Evolutionary conservation across 371 early-diverging fungal genomes (phyloP).

Genomic region (Nematocida major): DNA sequence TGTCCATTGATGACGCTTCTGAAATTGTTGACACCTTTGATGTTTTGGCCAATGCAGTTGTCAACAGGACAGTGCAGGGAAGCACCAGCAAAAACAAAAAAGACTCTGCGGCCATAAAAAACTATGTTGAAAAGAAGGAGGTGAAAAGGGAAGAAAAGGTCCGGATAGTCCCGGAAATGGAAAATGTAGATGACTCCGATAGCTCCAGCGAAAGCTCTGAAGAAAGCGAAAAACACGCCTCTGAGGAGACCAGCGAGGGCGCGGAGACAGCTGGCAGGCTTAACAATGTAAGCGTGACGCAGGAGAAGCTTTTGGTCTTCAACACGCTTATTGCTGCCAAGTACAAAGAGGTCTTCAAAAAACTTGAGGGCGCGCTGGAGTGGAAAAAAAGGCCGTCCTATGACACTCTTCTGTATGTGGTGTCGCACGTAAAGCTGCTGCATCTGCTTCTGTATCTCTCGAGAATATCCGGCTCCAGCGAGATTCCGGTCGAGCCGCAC

Average conservation of each 20-base stretch:
- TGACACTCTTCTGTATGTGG: background rate
- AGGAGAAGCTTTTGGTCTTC: background rate
- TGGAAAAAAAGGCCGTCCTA: constrained; percentile 29
- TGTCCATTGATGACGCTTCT: background rate
- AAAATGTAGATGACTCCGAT: constrained; percentile 10
- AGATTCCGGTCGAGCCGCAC: background rate
- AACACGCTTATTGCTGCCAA: background rate
- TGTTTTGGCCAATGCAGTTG: constrained; percentile 12
- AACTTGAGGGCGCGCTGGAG: background rate
- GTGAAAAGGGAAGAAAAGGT: background rate
- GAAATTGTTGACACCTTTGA: constrained; percentile 34
- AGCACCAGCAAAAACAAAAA: background rate
- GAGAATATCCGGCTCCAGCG: background rate
- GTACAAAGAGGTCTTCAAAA: background rate
- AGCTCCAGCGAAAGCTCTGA: background rate
- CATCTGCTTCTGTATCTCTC: constrained; percentile 32
- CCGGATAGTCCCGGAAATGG: constrained; percentile 43
- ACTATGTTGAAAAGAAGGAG: background rate
- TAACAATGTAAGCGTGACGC: constrained; percentile 10
- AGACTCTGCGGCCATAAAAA: background rate
- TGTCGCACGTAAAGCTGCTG: constrained; percentile 16
- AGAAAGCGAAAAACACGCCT: background rate
- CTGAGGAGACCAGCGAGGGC: background rate
- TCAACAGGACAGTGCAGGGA: constrained; percentile 1
- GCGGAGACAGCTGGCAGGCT: background rate